phyloP scores from a whole-genome alignment of 345 rosid genomes.

The Arabis alpina region DNA sequence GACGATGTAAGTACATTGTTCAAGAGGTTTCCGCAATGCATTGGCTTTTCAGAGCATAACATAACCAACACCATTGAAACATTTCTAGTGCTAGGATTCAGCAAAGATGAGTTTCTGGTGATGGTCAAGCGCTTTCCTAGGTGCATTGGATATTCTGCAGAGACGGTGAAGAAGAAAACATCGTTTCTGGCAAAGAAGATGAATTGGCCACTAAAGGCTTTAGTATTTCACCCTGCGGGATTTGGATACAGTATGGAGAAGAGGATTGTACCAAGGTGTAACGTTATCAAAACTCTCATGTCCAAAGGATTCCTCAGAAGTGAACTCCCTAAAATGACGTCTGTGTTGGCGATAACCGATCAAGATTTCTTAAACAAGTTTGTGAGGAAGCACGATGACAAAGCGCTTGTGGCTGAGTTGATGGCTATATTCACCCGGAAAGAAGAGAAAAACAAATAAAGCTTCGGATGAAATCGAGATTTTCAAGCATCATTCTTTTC shows the following conservation, averaged over 20 bases:
- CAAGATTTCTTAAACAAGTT: not conserved
- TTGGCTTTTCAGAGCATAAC: slow-evolving; percentile 32
- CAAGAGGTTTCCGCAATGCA: not conserved
- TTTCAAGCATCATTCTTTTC: no score
- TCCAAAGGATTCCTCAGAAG: slow-evolving; percentile 26
- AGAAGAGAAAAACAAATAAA: no score
- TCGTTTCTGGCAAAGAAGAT: slow-evolving; percentile 45
- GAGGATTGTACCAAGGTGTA: slow-evolving; percentile 43
- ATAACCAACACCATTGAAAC: slow-evolving; percentile 27
- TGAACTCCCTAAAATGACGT: not conserved
- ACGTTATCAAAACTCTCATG: slow-evolving; percentile 24
- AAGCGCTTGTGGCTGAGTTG: slow-evolving; percentile 2
- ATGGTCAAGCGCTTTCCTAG: slow-evolving; percentile 10
- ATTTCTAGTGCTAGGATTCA: slow-evolving; percentile 28
- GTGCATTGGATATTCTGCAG: not conserved
- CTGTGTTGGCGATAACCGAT: slow-evolving; percentile 2
- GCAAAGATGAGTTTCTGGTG: slow-evolving; percentile 30
- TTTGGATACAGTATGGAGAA: slow-evolving; percentile 39
- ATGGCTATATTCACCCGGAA: not conserved
- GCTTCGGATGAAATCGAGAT: no score
- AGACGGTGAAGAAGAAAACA: not conserved
- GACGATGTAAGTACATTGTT: not conserved
- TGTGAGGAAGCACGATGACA: slow-evolving; percentile 5
- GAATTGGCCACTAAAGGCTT: slow-evolving; percentile 28
- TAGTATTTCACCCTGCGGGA: slow-evolving; percentile 15